Conservation (phyloP, 139 green algal genomes). For the Pleodorina starrii region DNA sequence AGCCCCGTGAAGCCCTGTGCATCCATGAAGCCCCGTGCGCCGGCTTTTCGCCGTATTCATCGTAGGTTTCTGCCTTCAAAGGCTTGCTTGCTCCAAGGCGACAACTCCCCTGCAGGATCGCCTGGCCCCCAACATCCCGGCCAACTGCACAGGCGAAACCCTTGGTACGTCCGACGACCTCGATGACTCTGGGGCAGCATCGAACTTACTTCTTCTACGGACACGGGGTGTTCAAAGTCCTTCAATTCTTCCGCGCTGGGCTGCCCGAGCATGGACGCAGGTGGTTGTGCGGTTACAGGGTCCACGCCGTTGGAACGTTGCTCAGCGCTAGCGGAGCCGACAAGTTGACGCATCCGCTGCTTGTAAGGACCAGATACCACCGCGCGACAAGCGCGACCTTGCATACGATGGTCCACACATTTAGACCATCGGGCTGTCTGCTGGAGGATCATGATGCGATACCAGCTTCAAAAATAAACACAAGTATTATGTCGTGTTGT, state of each 20-base stretch:
- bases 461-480: too few species aligned
- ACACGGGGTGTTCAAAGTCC: constrained; percentile 29
- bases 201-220: not conserved
- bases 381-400: not conserved
- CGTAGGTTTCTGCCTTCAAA: not conserved
- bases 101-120: not conserved
- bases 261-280: not conserved
- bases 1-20: not conserved
- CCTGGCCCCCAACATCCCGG: not conserved
- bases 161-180: not conserved
- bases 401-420: not conserved
- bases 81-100: not conserved
- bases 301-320: not conserved
- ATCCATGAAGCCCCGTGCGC: too few species aligned
- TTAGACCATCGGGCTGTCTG: too few species aligned
- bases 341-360: not conserved
- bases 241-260: not conserved
- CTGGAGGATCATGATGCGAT: too few species aligned
- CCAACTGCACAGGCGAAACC: not conserved
- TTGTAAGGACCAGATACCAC: not conserved
- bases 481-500: too few species aligned
- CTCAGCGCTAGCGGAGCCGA: not conserved
- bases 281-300: not conserved
- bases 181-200: not conserved
- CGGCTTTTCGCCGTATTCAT: not conserved